These are phyloP conservation scores for Curvularia verruculosa DNA, from an alignment of 2,329 filamentous ascomycete genomes.

Conservation along the genomic window DNA sequence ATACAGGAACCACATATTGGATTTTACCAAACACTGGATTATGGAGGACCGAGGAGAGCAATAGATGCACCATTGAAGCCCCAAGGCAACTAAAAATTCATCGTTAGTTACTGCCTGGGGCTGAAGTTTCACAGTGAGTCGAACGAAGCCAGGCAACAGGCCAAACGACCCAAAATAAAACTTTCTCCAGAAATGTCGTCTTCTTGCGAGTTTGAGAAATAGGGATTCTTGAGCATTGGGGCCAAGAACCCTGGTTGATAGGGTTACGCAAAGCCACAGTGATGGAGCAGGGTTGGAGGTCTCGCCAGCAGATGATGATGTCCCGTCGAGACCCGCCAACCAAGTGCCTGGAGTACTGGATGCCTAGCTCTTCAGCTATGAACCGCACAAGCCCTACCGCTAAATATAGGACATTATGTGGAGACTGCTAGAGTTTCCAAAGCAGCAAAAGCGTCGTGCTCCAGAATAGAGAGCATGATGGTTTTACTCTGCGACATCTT, in stretches of 20 bases:
- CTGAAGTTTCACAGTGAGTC: background rate
- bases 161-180: background rate
- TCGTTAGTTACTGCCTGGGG: background rate
- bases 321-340: slow-evolving; percentile 7
- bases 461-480: slow-evolving; percentile 5
- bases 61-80: background rate
- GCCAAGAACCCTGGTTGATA: background rate
- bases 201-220: background rate
- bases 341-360: slow-evolving; percentile 6
- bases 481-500: slow-evolving; percentile 10
- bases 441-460: slow-evolving; percentile 8
- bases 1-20: background rate
- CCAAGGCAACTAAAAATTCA: background rate
- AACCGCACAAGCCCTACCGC: slow-evolving; percentile 7
- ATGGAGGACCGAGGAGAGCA: background rate
- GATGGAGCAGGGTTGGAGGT: background rate
- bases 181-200: background rate
- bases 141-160: background rate
- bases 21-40: no score
- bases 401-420: slow-evolving; percentile 5
- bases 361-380: slow-evolving; percentile 14
- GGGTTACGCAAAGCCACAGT: background rate
- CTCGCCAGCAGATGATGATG: slow-evolving; percentile 1
- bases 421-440: background rate
- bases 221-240: background rate